These are phyloP conservation scores for Waitea zeae DNA, from an alignment of 1,284 basidiomycete genomes.

Conservation along the genomic window DNA sequence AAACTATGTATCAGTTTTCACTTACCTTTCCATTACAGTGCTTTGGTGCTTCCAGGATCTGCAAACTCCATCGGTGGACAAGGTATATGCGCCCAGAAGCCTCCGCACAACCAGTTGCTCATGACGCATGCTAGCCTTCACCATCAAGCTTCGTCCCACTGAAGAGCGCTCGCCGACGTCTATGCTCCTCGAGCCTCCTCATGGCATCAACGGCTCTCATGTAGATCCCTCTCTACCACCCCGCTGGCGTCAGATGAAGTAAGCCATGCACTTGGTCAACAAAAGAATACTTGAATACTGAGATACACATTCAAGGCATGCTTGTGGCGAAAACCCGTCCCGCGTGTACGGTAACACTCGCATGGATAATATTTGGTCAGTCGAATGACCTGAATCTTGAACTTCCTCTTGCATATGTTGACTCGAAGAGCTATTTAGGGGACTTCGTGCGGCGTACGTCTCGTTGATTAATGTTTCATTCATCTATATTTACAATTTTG, in stretches of 20 bases:
- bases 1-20: too few species aligned
- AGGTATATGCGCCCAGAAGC: too few species aligned
- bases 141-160: constrained; percentile 18
- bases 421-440: too few species aligned
- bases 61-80: constrained; percentile 29
- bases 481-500: too few species aligned
- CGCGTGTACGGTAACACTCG: constrained; percentile 18
- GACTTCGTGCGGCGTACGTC: too few species aligned
- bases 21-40: too few species aligned
- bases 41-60: constrained; percentile 41
- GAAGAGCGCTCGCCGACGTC: constrained; percentile 12
- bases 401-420: too few species aligned
- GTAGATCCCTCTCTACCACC: constrained; percentile 11
- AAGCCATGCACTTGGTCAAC: constrained; percentile 2
- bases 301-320: not conserved
- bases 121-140: too few species aligned
- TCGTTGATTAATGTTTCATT: too few species aligned
- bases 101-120: too few species aligned
- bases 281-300: too few species aligned
- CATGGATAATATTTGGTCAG: constrained; percentile 27
- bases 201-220: constrained; percentile 18
- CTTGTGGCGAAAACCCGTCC: not conserved
- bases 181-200: constrained; percentile 23
- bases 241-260: constrained; percentile 30
- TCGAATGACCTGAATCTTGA: too few species aligned